These are phyloP conservation scores for Phytophthora constricta DNA, from an alignment of 352 stramenopile genomes.

Conservation along the genomic window DNA sequence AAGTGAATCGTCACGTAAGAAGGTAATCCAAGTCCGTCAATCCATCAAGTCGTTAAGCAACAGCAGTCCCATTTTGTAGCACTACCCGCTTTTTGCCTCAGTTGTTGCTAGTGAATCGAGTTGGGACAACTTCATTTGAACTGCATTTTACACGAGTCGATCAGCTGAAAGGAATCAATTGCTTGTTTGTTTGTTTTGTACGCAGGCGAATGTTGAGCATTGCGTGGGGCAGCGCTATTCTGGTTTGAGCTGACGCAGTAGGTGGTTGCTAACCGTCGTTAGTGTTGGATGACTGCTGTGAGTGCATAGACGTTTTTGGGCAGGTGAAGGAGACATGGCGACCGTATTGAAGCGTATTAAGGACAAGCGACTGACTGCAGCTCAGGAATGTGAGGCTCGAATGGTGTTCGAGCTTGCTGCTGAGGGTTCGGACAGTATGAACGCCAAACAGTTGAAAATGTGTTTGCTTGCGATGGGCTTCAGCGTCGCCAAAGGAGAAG, in stretches of 20 bases:
- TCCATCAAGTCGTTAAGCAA: no score
- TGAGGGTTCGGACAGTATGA: slow-evolving; percentile 29
- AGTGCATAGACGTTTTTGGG: not conserved
- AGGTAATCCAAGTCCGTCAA: no score
- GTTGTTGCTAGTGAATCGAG: no score
- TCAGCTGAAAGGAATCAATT: no score
- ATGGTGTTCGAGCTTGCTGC: slow-evolving; percentile 32
- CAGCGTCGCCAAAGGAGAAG: slow-evolving; percentile 26
- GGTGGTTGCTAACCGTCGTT: not conserved
- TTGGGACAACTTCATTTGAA: no score
- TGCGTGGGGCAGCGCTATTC: no score
- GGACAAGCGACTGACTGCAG: not conserved
- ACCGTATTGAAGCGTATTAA: slow-evolving; percentile 34
- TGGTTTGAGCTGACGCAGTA: not conserved
- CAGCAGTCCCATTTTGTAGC: no score
- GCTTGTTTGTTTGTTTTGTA: no score
- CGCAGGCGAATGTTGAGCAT: no score
- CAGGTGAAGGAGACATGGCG: slow-evolving; percentile 9
- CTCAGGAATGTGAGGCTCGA: not conserved
- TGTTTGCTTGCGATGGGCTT: slow-evolving; percentile 46
- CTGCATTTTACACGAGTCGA: no score
- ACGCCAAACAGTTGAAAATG: slow-evolving; percentile 35
- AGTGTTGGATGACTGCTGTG: not conserved
- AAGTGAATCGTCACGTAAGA: no score
- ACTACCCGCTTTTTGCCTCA: no score